Conservation (phyloP, 129 eudicot genomes). For the Flaveria trinervia region DNA sequence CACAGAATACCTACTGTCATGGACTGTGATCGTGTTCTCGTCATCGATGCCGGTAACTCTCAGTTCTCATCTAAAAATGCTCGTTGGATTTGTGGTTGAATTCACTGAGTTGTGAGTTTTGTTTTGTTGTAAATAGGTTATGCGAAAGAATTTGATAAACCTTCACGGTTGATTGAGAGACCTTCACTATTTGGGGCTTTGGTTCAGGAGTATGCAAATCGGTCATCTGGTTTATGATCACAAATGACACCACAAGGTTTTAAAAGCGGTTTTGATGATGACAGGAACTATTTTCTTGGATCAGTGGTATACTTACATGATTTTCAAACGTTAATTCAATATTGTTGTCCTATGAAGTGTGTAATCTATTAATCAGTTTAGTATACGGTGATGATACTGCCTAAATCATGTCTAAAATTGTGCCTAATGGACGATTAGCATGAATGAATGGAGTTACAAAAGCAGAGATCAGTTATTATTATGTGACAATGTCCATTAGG, state of each 20-base stretch:
- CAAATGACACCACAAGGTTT: background rate
- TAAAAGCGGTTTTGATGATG: constrained; percentile 17
- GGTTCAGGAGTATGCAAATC: constrained; percentile 46
- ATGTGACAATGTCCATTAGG: background rate
- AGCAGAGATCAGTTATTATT: background rate
- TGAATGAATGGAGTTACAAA: no score
- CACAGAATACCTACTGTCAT: constrained; percentile 69
- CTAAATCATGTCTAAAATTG: constrained; percentile 1
- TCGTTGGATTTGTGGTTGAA: background rate
- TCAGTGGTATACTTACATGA: constrained; percentile 4
- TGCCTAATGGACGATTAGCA: no score
- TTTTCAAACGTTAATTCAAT: background rate
- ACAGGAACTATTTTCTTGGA: background rate
- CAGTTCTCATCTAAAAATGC: background rate
- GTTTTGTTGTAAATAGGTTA: constrained; percentile 31
- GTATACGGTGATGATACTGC: background rate
- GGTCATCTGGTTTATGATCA: constrained; percentile 39
- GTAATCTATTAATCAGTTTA: background rate
- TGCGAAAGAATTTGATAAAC: constrained; percentile 48
- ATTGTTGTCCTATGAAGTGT: background rate
- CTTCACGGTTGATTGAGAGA: constrained; percentile 43
- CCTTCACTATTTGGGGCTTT: constrained; percentile 45
- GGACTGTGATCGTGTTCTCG: constrained; percentile 60
- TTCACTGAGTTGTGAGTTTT: background rate
- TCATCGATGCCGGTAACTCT: constrained; percentile 50